phyloP scores from a whole-genome alignment of 192 early-diverging fungal genomes.

The Bifiguratus adelaidae region DNA sequence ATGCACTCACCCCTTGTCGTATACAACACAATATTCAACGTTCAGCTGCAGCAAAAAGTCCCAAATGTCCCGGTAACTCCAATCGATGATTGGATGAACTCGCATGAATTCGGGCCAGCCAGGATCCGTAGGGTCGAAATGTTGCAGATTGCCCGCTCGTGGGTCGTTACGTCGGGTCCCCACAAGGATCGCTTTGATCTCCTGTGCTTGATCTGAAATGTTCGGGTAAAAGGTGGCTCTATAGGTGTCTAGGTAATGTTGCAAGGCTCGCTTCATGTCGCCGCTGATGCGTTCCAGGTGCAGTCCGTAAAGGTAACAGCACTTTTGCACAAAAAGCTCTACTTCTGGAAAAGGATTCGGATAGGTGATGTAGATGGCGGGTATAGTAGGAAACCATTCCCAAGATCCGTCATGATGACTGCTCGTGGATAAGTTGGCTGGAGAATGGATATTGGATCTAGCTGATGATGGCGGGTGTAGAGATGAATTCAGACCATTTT shows the following conservation, averaged over 20 bases:
- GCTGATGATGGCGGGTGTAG: background rate
- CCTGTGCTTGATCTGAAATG: constrained; percentile 10
- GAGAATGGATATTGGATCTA: background rate
- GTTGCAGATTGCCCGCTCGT: constrained; percentile 48
- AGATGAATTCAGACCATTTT: background rate
- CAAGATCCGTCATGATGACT: no score
- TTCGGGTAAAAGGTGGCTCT: no score
- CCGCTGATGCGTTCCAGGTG: constrained; percentile 53
- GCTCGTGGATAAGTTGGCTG: no score
- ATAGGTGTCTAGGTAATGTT: constrained; percentile 46
- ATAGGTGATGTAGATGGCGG: constrained; percentile 66
- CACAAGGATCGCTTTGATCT: constrained; percentile 68
- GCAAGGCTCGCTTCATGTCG: constrained; percentile 71
- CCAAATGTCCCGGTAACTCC: constrained; percentile 84
- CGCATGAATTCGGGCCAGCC: constrained; percentile 90
- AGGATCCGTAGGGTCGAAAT: constrained; percentile 66
- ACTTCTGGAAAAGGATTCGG: constrained; percentile 77
- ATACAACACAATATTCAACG: constrained; percentile 80
- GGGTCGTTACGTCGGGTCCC: constrained; percentile 71
- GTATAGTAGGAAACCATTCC: constrained; percentile 25
- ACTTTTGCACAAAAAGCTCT: constrained; percentile 73
- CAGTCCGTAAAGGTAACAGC: constrained; percentile 58
- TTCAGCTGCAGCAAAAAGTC: constrained; percentile 46
- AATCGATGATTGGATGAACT: constrained; percentile 87
- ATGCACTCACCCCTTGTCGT: constrained; percentile 65